phyloP scores from a whole-genome alignment of 345 rosid species.

The Trapa incisa region DNA sequence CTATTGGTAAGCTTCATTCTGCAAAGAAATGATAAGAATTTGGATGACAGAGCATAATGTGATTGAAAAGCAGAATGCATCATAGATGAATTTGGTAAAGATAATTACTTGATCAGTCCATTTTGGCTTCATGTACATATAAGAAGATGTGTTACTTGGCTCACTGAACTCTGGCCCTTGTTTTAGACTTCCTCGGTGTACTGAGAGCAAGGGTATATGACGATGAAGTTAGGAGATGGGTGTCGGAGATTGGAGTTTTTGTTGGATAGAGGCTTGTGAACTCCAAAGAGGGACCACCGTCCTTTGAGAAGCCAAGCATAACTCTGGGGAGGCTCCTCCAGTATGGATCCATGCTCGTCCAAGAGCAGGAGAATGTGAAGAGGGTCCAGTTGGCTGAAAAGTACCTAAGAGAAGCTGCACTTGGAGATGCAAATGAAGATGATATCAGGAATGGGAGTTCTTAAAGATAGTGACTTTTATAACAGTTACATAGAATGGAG shows the following conservation, averaged over 20 bases:
- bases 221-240: conserved; percentile 47
- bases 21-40: no score
- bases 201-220: conserved; percentile 46
- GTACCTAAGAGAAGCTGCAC: conserved; percentile 42
- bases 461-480: conserved; percentile 2
- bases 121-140: no score
- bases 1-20: conserved; percentile 28
- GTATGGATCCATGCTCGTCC: conserved; percentile 41
- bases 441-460: conserved; percentile 19
- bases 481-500: neutral
- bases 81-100: no score
- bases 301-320: conserved; percentile 43
- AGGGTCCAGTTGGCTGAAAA: conserved; percentile 39
- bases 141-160: neutral
- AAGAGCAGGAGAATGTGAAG: conserved; percentile 49
- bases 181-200: conserved; percentile 43
- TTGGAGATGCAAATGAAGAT: conserved; percentile 46
- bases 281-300: conserved; percentile 41
- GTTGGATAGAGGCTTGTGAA: conserved; percentile 37
- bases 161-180: neutral
- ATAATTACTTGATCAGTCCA: no score
- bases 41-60: no score
- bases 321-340: conserved; percentile 26
- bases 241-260: conserved; percentile 24
- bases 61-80: neutral